Conservation (phyloP, 2,329 filamentous ascomycete species). For the Phialemoniopsis sp. region DNA sequence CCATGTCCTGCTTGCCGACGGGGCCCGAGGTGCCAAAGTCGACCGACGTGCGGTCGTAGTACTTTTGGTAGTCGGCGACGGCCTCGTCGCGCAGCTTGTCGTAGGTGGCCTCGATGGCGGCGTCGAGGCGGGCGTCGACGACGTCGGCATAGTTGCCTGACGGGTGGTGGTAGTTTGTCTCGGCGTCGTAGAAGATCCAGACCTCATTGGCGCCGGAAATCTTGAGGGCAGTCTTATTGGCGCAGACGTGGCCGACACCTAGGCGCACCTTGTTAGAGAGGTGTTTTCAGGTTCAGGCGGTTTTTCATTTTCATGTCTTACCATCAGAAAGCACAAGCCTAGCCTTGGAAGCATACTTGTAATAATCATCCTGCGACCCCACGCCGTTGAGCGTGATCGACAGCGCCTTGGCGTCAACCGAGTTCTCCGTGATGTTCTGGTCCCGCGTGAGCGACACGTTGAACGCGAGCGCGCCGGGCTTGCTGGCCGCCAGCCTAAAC, state of each 20-base stretch:
- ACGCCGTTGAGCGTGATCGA: too few species aligned
- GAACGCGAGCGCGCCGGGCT: background rate
- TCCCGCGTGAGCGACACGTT: background rate
- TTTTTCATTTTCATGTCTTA: too few species aligned
- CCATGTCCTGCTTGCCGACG: background rate
- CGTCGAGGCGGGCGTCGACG: background rate
- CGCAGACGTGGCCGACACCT: background rate
- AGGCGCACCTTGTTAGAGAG: too few species aligned
- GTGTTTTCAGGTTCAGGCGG: slow-evolving; percentile 30
- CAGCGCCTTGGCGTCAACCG: too few species aligned
- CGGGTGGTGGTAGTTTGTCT: slow-evolving; percentile 3
- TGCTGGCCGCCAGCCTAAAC: slow-evolving; percentile 11
- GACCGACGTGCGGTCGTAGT: slow-evolving; percentile 19
- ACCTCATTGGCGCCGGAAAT: slow-evolving; percentile 2
- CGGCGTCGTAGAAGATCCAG: slow-evolving; percentile 1
- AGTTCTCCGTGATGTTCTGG: background rate
- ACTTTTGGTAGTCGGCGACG: slow-evolving; percentile 20
- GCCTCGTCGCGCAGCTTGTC: slow-evolving; percentile 12
- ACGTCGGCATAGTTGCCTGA: background rate
- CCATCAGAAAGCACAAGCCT: background rate
- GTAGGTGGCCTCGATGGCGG: slow-evolving; percentile 1
- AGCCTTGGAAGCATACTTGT: too few species aligned
- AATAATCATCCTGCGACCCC: too few species aligned
- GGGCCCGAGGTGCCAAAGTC: slow-evolving; percentile 11
- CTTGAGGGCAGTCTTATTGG: background rate